Evolutionary conservation across 139 green algal species (phyloP).

Genomic region (Asterochloris sp.): DNA sequence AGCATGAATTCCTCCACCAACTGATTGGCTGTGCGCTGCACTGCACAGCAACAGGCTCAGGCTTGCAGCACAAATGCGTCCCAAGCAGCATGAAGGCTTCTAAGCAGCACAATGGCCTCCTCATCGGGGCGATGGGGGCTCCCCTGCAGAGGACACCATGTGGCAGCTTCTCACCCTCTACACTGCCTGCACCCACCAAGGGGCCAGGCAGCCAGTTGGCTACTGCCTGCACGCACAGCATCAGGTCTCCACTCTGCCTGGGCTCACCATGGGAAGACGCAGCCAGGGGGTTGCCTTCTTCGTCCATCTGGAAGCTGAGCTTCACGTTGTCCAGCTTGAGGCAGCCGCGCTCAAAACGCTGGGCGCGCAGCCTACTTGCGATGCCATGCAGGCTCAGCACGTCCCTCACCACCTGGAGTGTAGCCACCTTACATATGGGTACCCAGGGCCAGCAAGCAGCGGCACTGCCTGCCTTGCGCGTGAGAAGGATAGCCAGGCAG

Average conservation of each 20-base stretch:
- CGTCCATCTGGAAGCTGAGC: conserved; percentile 77
- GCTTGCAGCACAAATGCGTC: background rate
- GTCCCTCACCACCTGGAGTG: conserved; percentile 61
- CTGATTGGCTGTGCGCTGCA: conserved; percentile 45
- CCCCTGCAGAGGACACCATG: no score
- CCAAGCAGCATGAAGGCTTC: no score
- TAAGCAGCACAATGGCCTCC: no score
- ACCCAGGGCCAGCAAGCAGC: background rate
- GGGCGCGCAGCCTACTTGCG: conserved; percentile 43
- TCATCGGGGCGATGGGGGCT: no score
- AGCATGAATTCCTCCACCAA: conserved; percentile 99
- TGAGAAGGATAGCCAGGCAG: no score
- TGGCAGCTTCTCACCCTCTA: no score
- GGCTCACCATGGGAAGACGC: conserved; percentile 8
- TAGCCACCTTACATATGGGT: background rate
- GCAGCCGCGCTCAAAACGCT: conserved; percentile 52
- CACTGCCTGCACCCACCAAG: no score
- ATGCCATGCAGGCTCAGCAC: conserved; percentile 64
- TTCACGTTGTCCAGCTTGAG: conserved; percentile 81
- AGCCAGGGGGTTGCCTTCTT: conserved; percentile 57
- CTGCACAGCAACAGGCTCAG: conserved; percentile 14
- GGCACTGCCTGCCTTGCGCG: background rate
- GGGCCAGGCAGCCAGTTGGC: no score
- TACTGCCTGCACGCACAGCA: no score
- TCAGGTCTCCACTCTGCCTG: no score